Evolutionary conservation across 768 basidiomycete species (phyloP).

Genomic region (Lactarius hatsudake): DNA sequence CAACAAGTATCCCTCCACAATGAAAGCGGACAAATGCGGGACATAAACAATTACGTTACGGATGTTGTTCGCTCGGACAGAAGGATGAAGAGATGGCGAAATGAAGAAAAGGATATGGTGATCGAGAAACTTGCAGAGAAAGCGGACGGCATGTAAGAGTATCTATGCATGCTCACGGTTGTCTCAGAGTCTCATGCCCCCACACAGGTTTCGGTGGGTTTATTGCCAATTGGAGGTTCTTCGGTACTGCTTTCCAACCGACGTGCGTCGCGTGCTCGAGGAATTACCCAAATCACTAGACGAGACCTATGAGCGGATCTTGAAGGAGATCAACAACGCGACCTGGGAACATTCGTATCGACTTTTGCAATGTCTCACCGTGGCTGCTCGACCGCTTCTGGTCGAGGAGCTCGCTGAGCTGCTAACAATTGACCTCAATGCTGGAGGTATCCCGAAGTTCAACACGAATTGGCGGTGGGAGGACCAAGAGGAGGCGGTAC

Average conservation of each 20-base stretch:
- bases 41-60: background rate
- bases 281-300: conserved; percentile 8
- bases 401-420: background rate
- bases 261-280: background rate
- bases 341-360: background rate
- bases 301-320: conserved; percentile 2
- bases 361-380: background rate
- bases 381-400: background rate
- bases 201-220: conserved; percentile 11
- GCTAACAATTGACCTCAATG: background rate
- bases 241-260: background rate
- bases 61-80: background rate
- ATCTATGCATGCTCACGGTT: background rate
- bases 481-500: background rate
- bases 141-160: background rate
- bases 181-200: background rate
- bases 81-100: background rate
- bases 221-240: conserved; percentile 5
- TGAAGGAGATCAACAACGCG: background rate
- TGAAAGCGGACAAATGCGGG: background rate
- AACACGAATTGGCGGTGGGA: background rate
- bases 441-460: background rate
- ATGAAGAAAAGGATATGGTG: background rate
- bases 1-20: background rate
- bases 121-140: background rate